Evolutionary conservation across 2,329 filamentous ascomycete species (phyloP), one percentile per base, ranked within the genome.

Genomic region (Scytalidium lignicola): DNA sequence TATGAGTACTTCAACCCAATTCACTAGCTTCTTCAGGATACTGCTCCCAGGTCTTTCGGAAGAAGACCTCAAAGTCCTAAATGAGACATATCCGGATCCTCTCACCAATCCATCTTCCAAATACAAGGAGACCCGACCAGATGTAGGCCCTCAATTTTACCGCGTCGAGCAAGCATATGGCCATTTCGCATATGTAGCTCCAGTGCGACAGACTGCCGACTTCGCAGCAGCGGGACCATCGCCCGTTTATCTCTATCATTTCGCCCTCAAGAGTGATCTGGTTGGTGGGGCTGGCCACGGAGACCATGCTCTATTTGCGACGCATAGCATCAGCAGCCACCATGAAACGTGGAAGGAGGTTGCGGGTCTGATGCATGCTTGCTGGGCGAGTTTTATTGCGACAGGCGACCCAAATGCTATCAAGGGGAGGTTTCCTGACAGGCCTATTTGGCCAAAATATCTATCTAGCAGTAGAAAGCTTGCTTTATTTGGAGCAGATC

Each of bases 141-240:
- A 67, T 23, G 65, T 74, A n/a, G 79, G 79, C 1, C 54, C 67
- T 4, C 78, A 84, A 60, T 85, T 76, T 67, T 71, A 72, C 45
- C 72, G 82, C 2, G 66, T 83, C 2, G 77, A 81, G 56, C 76
- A 78, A 9, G 79, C 79, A 0, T 86, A 86, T 61, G 77, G 73
- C 0, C 77, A 85, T 58, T 85, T 81, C 58, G 82, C 80, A 0
- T 85, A 85, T 58, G 77, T 83, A 43, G 79, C 78, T 19, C 82
- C 83, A 0, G 79, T 85, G 0, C 68, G 83, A 2, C 79, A 85
- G 60, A 80, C 78, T 0, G 80, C 77, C 0, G 68, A 76, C 48
- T 70, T 70, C 22, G 62, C 61, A 3, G 58, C 61, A n/a, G 39
- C 43, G 54, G 39, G 23, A 12, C 44, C 55, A 18, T 58, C 51